Conservation (phyloP, 768 basidiomycete genomes). For the Panellus pusillus region DNA sequence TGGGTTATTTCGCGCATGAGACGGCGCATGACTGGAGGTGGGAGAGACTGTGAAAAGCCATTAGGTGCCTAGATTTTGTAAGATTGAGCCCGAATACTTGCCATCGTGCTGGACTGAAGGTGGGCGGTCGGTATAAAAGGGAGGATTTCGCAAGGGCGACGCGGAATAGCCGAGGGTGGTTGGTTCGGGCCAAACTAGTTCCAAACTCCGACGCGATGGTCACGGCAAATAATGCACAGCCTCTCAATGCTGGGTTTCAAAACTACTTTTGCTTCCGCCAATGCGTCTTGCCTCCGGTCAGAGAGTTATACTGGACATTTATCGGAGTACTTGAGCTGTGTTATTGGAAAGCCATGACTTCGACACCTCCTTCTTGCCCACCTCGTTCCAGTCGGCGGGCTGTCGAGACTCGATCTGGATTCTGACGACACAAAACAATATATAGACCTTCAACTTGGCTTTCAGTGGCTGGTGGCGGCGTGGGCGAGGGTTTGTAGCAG, state of each 20-base stretch:
- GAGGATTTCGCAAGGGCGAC: not conserved
- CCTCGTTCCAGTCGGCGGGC: no score
- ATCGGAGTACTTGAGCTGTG: no score
- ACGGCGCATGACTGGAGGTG: conserved; percentile 71
- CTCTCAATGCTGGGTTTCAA: no score
- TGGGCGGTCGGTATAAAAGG: not conserved
- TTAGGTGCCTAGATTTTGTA: not conserved
- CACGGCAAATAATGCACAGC: not conserved
- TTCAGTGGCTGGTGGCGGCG: conserved; percentile 5
- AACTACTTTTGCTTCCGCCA: no score
- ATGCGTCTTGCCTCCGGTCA: no score
- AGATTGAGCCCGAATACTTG: not conserved
- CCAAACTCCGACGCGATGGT: conserved; percentile 4
- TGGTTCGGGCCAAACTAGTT: conserved; percentile 1
- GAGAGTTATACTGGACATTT: no score
- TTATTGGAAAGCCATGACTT: no score
- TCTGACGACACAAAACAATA: no score
- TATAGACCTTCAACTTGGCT: no score
- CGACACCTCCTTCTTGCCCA: no score
- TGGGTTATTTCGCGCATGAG: conserved; percentile 85
- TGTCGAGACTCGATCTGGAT: no score
- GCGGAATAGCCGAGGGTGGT: conserved; percentile 5
- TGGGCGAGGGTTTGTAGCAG: conserved; percentile 29
- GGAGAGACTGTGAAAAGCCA: conserved; percentile 33
- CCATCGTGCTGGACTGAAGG: conserved; percentile 4